Base-by-base conservation (phyloP, 495 filamentous ascomycete genomes). In the Penicillium coffeae region DNA sequence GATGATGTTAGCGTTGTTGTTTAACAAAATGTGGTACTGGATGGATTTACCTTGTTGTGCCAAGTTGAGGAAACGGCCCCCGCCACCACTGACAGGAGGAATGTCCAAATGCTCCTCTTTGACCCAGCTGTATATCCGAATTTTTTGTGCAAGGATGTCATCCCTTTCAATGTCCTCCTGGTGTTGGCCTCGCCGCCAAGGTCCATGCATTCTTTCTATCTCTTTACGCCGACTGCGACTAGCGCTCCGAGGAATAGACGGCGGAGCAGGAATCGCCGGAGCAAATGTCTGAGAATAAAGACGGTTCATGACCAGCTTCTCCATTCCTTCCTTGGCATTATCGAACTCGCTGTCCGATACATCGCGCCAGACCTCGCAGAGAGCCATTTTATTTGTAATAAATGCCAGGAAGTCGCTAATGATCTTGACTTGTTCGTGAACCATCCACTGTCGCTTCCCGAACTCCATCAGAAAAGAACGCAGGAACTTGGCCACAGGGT, bases 251-350 rank as follows among this genome's bases (percentile, higher is more conserved):
- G 82, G 81, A 41, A 88, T 78, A n/a, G 87, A 81, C 42, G 86
- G 82, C 3, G 89, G 86, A 6, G 88, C 71, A 3, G 89, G 83
- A 41, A 99, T 99, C 13, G 87, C 87, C 1, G 93, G 91, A 1
- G 93, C 95, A 64, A 99, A 99, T 0, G 94, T 95, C 65, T 99
- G 94, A 1, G 85, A 83, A 62, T 99, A 97, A 4, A 99, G 73
- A 45, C 94, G 79, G 64, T 99, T 99, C 93, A 99, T 99, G 14
- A 99, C 93, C 19, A 99, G 81, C 63, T 99, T 99, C 76, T 99
- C 93, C 94, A 99, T 99, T 21, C 93, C 93, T 71, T 99, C 93
- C 54, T 89, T 81, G 12, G 94, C 94, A 71, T 99, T 96, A 66
- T 97, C 93, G 64, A 99, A 96, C 61, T 99, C 93, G 7, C 87